Base-by-base conservation (phyloP, 257 asterid species). In the Jacaranda mimosifolia region DNA sequence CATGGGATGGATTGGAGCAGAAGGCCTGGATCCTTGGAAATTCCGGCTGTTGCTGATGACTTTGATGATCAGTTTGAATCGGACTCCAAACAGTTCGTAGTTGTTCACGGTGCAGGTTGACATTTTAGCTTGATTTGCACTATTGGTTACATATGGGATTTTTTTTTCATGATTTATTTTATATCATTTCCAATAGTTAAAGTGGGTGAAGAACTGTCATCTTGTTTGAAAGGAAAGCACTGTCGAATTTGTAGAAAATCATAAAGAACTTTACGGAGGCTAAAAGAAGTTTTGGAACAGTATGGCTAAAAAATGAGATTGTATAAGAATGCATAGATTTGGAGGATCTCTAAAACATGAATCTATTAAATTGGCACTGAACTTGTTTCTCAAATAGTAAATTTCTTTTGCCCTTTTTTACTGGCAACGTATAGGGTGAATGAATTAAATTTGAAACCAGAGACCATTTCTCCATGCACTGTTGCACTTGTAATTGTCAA, bases 21-120 rank as follows among this genome's bases (percentile, higher is more conserved):
- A 83, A 88, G 86, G 85, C 91, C 84, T 10, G 97, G 94, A 73
- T 85, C 86, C 63, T 75, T 80, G 36, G 91, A 89, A 64, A 68
- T 76, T 38, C 91, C 88, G 9, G 53, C 68, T 35, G 74, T 78
- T 18, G 71, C 60, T 73, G 87, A 86, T 72, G 86, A 84, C 38
- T 72, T 72, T 43, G 59, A 81, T 57, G 94, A 89, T 75, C 79
- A 85, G 68, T 71, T 72, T 66, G 82, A 67, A 83, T 59, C 72
- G 6, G 88, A 86, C 53, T 77, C 89, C 64, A 85, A 87, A 77
- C 86, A 80, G 75, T 89, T 89, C 71, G 70, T 95, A 38, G 90
- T 93, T 75, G 98, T 93, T 81, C 99, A 95, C 46, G 99, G 99
- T 59, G 98, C 99, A 90, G 99, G 99, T 95, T 75, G 83, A 46